Evolutionary conservation across 2,329 filamentous ascomycete species (phyloP).

Genomic region (Diaporthe eres): DNA sequence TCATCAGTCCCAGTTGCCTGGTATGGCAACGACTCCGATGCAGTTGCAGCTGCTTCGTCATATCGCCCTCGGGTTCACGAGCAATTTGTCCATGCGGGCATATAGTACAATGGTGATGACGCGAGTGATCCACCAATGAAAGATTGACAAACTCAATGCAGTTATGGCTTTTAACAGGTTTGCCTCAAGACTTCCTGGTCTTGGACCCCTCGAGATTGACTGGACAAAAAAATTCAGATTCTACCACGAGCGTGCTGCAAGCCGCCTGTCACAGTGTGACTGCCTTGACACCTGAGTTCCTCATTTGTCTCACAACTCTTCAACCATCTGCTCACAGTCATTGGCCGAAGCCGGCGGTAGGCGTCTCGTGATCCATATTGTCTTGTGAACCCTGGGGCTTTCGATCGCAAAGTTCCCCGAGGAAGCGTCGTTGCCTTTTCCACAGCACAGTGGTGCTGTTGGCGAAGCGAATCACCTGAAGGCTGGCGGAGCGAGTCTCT

Average conservation of each 20-base stretch:
- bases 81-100: not conserved
- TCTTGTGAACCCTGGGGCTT: not conserved
- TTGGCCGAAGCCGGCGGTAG: not conserved
- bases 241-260: not conserved
- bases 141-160: not conserved
- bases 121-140: slow-evolving; percentile 1
- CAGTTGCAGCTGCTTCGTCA: slow-evolving; percentile 7
- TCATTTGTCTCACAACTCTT: not conserved
- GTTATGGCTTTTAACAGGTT: not conserved
- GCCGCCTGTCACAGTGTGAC: not conserved
- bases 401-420: not conserved
- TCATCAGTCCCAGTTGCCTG: slow-evolving; percentile 25
- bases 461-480: not conserved
- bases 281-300: not conserved
- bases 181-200: not conserved
- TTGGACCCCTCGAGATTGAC: not conserved
- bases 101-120: not conserved
- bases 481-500: slow-evolving; percentile 12
- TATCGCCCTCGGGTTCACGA: not conserved
- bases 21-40: slow-evolving; percentile 1
- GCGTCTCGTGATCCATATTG: not conserved
- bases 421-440: not conserved
- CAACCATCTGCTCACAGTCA: not conserved
- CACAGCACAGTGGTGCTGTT: not conserved
- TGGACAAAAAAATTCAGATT: not conserved